These are phyloP conservation scores for Voacanga thouarsii DNA, from an alignment of 257 asterid species.

Conservation along the genomic window DNA sequence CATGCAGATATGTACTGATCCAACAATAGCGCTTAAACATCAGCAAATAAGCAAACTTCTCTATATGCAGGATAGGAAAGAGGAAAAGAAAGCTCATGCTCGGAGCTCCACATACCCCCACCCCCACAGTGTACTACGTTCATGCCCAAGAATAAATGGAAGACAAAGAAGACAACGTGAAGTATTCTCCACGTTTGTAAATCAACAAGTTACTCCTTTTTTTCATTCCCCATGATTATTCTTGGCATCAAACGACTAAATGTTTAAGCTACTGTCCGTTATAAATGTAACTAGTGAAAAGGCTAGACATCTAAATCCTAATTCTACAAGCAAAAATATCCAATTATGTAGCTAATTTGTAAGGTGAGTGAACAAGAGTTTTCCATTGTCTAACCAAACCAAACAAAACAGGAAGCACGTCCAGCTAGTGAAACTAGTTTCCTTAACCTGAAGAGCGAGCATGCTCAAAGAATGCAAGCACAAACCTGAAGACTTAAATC, in stretches of 20 bases:
- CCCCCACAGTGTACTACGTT: no score
- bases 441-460: neutral
- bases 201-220: neutral
- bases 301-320: neutral
- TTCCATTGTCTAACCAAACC: neutral
- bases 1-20: neutral
- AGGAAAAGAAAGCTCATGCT: neutral
- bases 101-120: neutral
- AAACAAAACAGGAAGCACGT: neutral
- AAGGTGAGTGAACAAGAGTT: neutral
- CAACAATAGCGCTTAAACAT: neutral
- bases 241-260: neutral
- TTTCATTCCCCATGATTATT: neutral
- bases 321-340: neutral
- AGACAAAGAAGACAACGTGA: neutral
- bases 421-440: neutral
- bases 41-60: neutral
- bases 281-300: neutral
- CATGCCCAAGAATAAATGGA: neutral
- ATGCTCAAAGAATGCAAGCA: neutral
- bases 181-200: neutral
- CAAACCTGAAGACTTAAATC: slow-evolving; percentile 74
- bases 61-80: neutral
- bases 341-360: neutral
- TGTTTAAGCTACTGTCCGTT: neutral